These are phyloP conservation scores for Podospora comata DNA, from an alignment of 495 filamentous ascomycete genomes.

Conservation along the genomic window DNA sequence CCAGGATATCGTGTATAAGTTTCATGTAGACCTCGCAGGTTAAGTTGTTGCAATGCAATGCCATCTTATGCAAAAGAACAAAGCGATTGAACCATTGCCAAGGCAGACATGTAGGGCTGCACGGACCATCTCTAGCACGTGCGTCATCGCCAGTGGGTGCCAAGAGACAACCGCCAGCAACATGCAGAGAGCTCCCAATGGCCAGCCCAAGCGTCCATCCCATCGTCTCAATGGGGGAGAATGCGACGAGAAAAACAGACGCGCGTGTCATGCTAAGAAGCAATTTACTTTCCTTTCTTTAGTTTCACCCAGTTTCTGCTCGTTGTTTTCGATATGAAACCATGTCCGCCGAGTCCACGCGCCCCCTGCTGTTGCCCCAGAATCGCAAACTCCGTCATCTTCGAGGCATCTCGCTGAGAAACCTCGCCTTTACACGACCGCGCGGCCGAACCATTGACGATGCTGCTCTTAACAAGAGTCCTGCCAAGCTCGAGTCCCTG, in stretches of 20 bases:
- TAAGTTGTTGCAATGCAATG: too few relatives aligned
- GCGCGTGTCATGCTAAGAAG: background rate
- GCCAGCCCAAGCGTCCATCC: background rate
- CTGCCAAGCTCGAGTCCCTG: constrained; percentile 64
- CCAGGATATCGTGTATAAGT: background rate
- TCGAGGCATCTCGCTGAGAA: constrained; percentile 81
- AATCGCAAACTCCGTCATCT: constrained; percentile 89
- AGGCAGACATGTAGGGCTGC: background rate
- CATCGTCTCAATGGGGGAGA: background rate
- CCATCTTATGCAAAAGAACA: too few relatives aligned
- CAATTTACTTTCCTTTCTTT: background rate
- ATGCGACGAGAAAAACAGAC: background rate
- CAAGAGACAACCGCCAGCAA: constrained; percentile 3
- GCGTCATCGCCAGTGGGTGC: constrained; percentile 1
- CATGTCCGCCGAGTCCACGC: constrained; percentile 40
- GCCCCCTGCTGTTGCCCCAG: constrained; percentile 54
- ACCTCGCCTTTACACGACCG: constrained; percentile 63
- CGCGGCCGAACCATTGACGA: constrained; percentile 81
- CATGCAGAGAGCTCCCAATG: background rate
- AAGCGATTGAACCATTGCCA: background rate
- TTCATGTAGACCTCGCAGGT: too few relatives aligned
- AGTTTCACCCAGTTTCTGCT: too few relatives aligned
- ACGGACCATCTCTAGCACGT: constrained; percentile 3
- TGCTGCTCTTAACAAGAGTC: constrained; percentile 70
- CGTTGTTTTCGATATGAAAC: constrained; percentile 20